A percentile compares a stretch with the other conserved stretches of the same genome.
phyloP scores from a whole-genome alignment of 495 filamentous ascomycete species.

The Aspergillus bridgeri region DNA sequence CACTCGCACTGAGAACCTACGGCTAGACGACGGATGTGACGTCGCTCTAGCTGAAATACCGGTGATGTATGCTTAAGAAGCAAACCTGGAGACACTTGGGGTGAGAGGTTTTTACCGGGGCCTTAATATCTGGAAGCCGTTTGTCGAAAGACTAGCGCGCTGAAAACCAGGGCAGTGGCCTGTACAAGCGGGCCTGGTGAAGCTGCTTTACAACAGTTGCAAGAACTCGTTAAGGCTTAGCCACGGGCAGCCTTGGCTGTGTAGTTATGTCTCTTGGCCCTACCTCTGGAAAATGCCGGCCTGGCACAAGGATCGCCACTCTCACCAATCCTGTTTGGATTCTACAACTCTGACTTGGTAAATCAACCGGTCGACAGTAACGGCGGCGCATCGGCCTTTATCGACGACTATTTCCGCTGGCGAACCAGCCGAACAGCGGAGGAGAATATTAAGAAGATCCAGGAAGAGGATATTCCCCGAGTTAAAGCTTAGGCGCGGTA shows the following conservation, averaged over 20 bases:
- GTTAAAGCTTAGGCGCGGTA: too few relatives aligned
- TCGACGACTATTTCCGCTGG: too few relatives aligned
- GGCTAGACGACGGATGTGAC: neutral
- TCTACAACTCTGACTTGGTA: too few relatives aligned
- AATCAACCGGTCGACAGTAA: too few relatives aligned
- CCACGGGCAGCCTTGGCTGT: conserved; percentile 8
- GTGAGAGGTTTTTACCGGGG: neutral
- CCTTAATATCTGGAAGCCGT: conserved; percentile 1
- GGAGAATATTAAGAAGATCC: too few relatives aligned
- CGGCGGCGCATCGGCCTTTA: too few relatives aligned
- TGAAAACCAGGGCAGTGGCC: conserved; percentile 2
- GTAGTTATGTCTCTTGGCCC: conserved; percentile 9
- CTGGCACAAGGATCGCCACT: too few relatives aligned
- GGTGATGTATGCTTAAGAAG: conserved; percentile 3
- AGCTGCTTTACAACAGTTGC: conserved; percentile 2
- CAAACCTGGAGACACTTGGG: conserved; percentile 4
- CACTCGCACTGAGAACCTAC: neutral
- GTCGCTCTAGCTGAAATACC: neutral
- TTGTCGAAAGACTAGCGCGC: neutral
- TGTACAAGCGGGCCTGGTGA: conserved; percentile 2
- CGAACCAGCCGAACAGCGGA: too few relatives aligned
- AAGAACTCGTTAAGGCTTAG: conserved; percentile 6
- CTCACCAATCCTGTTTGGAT: too few relatives aligned
- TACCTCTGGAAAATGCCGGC: too few relatives aligned
- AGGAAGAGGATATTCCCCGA: too few relatives aligned